Conservation (phyloP, 371 early-diverging fungal genomes). For the Umbelopsis sp. region DNA sequence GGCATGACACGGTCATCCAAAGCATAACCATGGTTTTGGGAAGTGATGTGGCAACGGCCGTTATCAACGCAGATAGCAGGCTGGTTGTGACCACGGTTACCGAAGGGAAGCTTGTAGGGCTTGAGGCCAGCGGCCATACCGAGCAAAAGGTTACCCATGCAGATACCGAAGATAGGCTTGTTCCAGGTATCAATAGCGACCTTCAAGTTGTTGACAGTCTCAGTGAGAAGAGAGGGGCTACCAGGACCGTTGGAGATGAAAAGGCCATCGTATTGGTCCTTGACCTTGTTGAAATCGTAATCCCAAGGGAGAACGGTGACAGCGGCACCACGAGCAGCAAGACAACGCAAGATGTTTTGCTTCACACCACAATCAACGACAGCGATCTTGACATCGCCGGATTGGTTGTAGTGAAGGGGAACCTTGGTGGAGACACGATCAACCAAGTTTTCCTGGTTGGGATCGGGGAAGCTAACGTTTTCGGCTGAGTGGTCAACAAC, state of each 20-base stretch:
- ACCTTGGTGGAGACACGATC: constrained; percentile 60
- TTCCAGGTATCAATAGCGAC: constrained; percentile 60
- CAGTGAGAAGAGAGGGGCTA: constrained; percentile 70
- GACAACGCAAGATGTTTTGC: constrained; percentile 88
- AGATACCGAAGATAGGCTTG: constrained; percentile 95
- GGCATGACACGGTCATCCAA: constrained; percentile 73
- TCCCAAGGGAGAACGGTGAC: constrained; percentile 91
- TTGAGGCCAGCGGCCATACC: constrained; percentile 88
- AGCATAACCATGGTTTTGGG: constrained; percentile 96
- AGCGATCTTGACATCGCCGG: constrained; percentile 75
- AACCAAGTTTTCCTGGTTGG: constrained; percentile 69
- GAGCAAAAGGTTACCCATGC: constrained; percentile 94
- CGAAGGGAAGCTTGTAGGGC: constrained; percentile 90
- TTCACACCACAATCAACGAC: constrained; percentile 93
- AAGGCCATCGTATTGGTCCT: constrained; percentile 80
- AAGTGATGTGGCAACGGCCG: constrained; percentile 76
- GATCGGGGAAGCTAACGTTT: constrained; percentile 64
- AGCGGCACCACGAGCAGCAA: constrained; percentile 76
- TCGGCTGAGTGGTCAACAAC: constrained; percentile 36
- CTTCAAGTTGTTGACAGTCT: constrained; percentile 73
- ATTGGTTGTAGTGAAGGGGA: constrained; percentile 72
- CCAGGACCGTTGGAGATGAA: constrained; percentile 97
- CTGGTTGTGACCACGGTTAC: constrained; percentile 97
- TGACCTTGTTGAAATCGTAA: constrained; percentile 63
- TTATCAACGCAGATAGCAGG: constrained; percentile 80